phyloP scores from a whole-genome alignment of 345 rosid species.

The Cochlearia excelsa region DNA sequence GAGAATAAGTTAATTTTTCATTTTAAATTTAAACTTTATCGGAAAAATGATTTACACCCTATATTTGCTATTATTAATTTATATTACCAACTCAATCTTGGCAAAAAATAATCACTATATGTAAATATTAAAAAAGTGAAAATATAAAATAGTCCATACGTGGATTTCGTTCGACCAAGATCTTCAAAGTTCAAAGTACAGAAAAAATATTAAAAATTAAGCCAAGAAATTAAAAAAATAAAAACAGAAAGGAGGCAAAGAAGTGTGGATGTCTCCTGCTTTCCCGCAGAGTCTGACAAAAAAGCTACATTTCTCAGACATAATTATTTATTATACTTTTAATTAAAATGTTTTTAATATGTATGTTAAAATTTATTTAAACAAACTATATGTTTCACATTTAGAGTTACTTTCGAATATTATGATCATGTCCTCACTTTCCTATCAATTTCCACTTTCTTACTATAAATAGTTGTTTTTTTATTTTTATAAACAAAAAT shows the following conservation, averaged over 20 bases:
- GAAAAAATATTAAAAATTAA: background rate
- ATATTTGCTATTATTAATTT: no score
- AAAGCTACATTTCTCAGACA: slow-evolving; percentile 30
- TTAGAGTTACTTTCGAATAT: slow-evolving; percentile 22
- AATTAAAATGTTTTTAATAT: slow-evolving; percentile 1
- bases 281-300: slow-evolving; percentile 35
- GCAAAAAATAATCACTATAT: no score
- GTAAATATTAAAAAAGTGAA: background rate
- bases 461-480: slow-evolving; percentile 14
- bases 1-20: no score
- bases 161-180: slow-evolving; percentile 34
- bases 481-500: slow-evolving; percentile 1
- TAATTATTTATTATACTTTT: slow-evolving; percentile 21
- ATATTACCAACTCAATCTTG: no score
- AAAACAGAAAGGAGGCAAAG: slow-evolving; percentile 29
- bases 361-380: background rate
- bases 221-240: background rate
- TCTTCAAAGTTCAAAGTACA: slow-evolving; percentile 37
- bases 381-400: slow-evolving; percentile 13
- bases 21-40: no score
- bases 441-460: slow-evolving; percentile 24
- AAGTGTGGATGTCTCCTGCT: slow-evolving; percentile 38
- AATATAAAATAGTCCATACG: background rate
- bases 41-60: no score
- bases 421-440: slow-evolving; percentile 24